phyloP scores from a whole-genome alignment of 371 early-diverging fungal genomes.

The Mucor racemosus region DNA sequence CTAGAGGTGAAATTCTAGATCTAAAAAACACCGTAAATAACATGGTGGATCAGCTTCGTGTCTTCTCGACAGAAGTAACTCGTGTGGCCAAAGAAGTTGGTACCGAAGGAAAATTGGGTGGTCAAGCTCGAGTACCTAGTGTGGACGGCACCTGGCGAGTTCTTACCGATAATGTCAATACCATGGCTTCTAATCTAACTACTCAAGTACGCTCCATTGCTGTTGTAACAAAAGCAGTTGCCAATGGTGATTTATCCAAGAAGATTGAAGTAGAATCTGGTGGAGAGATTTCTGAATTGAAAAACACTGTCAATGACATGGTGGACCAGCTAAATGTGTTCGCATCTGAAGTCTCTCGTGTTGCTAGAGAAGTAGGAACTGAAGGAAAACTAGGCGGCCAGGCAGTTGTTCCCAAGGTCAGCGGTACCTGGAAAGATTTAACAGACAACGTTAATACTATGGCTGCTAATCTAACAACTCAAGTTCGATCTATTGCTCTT shows the following conservation, averaged over 20 bases:
- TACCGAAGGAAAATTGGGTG: constrained; percentile 55
- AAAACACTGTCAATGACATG: constrained; percentile 40
- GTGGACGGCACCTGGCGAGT: constrained; percentile 60
- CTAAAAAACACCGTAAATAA: constrained; percentile 58
- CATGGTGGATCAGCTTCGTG: constrained; percentile 65
- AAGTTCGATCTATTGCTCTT: constrained; percentile 64
- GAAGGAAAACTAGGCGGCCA: constrained; percentile 52
- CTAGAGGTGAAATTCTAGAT: constrained; percentile 57
- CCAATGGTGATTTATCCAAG: constrained; percentile 43
- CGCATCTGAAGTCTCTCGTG: constrained; percentile 55
- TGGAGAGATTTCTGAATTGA: constrained; percentile 42
- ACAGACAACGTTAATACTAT: constrained; percentile 68
- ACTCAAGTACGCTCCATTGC: constrained; percentile 64
- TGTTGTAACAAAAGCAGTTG: constrained; percentile 58
- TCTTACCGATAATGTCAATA: constrained; percentile 61
- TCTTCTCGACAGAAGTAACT: constrained; percentile 54
- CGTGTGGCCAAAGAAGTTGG: constrained; percentile 55
- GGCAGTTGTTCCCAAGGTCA: constrained; percentile 54
- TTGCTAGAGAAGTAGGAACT: constrained; percentile 59
- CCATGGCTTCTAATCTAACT: constrained; percentile 62
- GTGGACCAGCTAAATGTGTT: constrained; percentile 51
- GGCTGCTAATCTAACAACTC: constrained; percentile 67
- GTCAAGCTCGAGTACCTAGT: constrained; percentile 53
- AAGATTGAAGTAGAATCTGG: constrained; percentile 32
- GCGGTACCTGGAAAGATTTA: constrained; percentile 70